Conservation (phyloP, 106 monocot species). For the Iris macrosiphon region DNA sequence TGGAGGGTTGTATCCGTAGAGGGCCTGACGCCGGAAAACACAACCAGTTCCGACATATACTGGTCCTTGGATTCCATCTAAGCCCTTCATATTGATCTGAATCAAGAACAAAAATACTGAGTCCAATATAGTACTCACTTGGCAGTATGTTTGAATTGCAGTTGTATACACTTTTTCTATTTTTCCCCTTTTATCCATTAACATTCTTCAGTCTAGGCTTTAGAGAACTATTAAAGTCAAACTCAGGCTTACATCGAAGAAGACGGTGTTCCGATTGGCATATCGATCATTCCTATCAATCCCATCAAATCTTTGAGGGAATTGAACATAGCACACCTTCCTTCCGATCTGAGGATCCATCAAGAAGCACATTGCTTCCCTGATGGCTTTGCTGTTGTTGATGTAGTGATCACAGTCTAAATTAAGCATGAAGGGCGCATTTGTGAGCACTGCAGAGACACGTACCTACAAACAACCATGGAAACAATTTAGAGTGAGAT, state of each 20-base stretch:
- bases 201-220: background rate
- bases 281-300: conserved; percentile 84
- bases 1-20: conserved; percentile 91
- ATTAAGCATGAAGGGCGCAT: conserved; percentile 97
- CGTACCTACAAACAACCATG: conserved; percentile 41
- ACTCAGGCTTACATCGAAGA: conserved; percentile 68
- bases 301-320: conserved; percentile 96
- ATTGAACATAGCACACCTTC: conserved; percentile 87
- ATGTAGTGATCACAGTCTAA: conserved; percentile 93
- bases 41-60: conserved; percentile 97
- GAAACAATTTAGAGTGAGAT: background rate
- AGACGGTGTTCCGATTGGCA: conserved; percentile 94
- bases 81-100: conserved; percentile 98
- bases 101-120: background rate
- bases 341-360: conserved; percentile 93
- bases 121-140: background rate
- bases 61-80: conserved; percentile 97
- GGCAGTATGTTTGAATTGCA: background rate
- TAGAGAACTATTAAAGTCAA: background rate
- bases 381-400: conserved; percentile 93
- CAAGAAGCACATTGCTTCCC: conserved; percentile 95
- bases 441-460: conserved; percentile 91
- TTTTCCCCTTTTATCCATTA: background rate
- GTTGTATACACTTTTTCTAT: background rate
- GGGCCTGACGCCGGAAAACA: conserved; percentile 77